These are phyloP conservation scores for Syncephalastrum contaminatum DNA, from an alignment of 371 early-diverging fungal species.

Conservation along the genomic window DNA sequence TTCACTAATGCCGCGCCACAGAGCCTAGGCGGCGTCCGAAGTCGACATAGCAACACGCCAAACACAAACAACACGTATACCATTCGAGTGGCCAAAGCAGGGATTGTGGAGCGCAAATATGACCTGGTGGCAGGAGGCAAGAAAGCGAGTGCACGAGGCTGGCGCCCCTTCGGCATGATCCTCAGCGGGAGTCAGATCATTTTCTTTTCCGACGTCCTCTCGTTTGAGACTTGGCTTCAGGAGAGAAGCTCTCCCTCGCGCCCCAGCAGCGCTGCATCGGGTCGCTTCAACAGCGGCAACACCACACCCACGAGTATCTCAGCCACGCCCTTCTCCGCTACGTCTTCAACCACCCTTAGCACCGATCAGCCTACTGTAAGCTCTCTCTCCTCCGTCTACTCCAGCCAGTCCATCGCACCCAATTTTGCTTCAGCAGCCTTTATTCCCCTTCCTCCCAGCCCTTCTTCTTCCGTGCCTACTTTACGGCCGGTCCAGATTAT, in stretches of 20 bases:
- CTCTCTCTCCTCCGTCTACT: constrained; percentile 19
- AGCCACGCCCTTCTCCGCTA: background rate
- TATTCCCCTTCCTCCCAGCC: constrained; percentile 8
- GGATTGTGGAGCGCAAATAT: constrained; percentile 69
- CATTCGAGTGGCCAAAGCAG: constrained; percentile 70
- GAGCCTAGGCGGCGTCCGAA: constrained; percentile 43
- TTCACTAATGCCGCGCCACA: constrained; percentile 41
- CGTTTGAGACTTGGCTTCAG: constrained; percentile 45
- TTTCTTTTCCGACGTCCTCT: constrained; percentile 60
- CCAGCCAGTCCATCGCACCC: constrained; percentile 13
- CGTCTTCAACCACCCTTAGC: constrained; percentile 12
- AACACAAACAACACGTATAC: constrained; percentile 42
- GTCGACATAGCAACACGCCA: constrained; percentile 16
- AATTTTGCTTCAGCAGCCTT: constrained; percentile 8
- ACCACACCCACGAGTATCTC: background rate
- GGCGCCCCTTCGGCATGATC: constrained; percentile 76
- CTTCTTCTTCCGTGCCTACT: background rate
- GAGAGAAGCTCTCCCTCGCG: constrained; percentile 19
- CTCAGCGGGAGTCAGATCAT: constrained; percentile 77
- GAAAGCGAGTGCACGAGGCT: constrained; percentile 66
- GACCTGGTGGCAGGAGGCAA: constrained; percentile 68
- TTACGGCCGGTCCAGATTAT: constrained; percentile 54
- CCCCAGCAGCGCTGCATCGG: constrained; percentile 10
- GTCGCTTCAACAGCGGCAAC: background rate
- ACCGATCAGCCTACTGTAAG: constrained; percentile 11